A percentile compares a stretch with the other conserved stretches of the same genome.
Evolutionary conservation across 2,329 filamentous ascomycete species (phyloP).

Genomic region (Arthrobotrys iridis): DNA sequence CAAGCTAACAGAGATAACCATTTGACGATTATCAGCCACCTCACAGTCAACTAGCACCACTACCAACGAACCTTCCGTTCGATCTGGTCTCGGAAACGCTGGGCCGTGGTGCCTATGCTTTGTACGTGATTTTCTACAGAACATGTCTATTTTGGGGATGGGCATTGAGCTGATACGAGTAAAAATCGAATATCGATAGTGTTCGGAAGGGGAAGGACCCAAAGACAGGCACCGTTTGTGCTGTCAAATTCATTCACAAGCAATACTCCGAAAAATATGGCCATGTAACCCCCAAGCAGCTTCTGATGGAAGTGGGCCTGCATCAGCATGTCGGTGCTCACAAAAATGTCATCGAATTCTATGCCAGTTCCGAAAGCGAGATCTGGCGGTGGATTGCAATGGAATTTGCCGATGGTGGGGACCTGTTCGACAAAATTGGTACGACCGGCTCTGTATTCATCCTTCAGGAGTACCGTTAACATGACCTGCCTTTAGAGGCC

Average conservation of each 20-base stretch:
- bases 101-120: conserved; percentile 95
- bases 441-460: background rate
- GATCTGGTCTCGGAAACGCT: conserved; percentile 96
- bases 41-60: conserved; percentile 76
- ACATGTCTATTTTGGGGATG: too few species aligned
- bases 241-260: conserved; percentile 99
- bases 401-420: conserved; percentile 94
- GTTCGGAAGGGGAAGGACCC: conserved; percentile 80
- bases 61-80: conserved; percentile 87
- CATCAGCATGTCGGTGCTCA: conserved; percentile 90
- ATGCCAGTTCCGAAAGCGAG: conserved; percentile 83
- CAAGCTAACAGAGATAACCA: background rate
- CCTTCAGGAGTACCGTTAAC: background rate
- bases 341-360: conserved; percentile 92
- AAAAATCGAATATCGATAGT: conserved; percentile 63
- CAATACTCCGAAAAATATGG: conserved; percentile 90
- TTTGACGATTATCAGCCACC: conserved; percentile 25
- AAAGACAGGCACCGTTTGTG: conserved; percentile 74
- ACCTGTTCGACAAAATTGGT: conserved; percentile 95
- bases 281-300: conserved; percentile 85
- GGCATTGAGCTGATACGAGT: conserved; percentile 35
- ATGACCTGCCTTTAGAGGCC: conserved; percentile 69
- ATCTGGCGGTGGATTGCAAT: conserved; percentile 98
- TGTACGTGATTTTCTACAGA: conserved; percentile 69
- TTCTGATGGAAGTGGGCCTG: conserved; percentile 88